These are phyloP conservation scores for Paraconiothyrium brasiliense DNA, from an alignment of 2,329 filamentous ascomycete species.

Conservation along the genomic window DNA sequence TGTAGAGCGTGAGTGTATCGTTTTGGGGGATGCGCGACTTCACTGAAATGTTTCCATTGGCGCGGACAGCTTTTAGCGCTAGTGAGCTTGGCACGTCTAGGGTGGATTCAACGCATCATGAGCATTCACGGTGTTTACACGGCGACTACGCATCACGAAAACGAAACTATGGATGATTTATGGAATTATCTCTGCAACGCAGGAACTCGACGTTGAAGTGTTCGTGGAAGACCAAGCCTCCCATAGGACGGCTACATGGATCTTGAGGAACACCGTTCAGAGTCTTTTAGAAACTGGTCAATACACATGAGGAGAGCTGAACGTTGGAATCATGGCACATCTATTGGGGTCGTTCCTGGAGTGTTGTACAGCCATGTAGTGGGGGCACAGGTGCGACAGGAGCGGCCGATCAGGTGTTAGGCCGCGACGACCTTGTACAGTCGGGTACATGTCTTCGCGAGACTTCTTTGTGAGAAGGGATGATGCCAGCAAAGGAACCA, in stretches of 20 bases:
- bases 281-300: too few relatives aligned
- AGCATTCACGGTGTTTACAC: neutral
- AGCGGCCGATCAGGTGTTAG: neutral
- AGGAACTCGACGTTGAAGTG: too few relatives aligned
- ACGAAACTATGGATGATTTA: too few relatives aligned
- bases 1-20: neutral
- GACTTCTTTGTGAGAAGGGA: neutral
- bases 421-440: slow-evolving; percentile 2
- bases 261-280: too few relatives aligned
- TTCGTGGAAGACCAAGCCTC: too few relatives aligned
- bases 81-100: slow-evolving; percentile 27
- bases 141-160: neutral
- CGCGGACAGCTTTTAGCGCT: slow-evolving; percentile 35
- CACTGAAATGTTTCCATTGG: slow-evolving; percentile 14
- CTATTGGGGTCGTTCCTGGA: slow-evolving; percentile 13
- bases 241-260: too few relatives aligned
- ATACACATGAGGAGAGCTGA: too few relatives aligned
- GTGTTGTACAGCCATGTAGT: neutral
- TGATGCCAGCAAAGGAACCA: neutral
- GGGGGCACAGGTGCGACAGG: slow-evolving; percentile 14
- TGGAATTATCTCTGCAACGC: too few relatives aligned
- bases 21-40: slow-evolving; percentile 14
- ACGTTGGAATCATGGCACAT: neutral
- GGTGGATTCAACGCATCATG: too few relatives aligned
- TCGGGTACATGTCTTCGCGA: neutral